Evolutionary conservation across 345 rosid species (phyloP).

Genomic region (Brassica carinata): DNA sequence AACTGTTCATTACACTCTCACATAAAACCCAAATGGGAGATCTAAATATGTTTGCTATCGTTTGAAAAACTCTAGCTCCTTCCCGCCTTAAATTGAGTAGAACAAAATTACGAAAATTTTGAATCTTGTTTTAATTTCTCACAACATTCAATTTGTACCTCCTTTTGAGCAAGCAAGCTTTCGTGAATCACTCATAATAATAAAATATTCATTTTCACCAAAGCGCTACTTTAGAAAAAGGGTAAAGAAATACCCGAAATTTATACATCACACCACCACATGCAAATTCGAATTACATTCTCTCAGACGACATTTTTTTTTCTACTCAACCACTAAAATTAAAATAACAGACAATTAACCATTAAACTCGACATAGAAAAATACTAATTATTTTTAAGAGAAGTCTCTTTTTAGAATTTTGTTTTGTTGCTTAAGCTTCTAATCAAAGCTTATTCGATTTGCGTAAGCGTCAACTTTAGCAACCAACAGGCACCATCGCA

Average conservation of each 20-base stretch:
- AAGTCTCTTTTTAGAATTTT: not conserved
- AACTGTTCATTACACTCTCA: not conserved
- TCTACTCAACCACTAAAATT: not conserved
- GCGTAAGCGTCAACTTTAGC: slow-evolving; percentile 30
- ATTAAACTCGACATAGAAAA: not conserved
- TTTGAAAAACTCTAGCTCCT: slow-evolving; percentile 19
- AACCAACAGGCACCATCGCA: slow-evolving; percentile 64
- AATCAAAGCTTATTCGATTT: slow-evolving; percentile 2
- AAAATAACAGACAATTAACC: not conserved
- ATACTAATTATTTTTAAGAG: not conserved
- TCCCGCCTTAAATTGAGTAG: not conserved
- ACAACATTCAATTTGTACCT: not conserved
- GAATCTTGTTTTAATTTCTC: not conserved
- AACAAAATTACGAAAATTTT: not conserved
- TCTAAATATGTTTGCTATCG: not conserved
- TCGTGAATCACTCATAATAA: not conserved
- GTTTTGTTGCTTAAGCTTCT: not conserved
- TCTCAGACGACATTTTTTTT: not conserved
- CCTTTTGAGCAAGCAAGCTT: not conserved
- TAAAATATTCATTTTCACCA: not conserved
- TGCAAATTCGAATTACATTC: slow-evolving; percentile 8
- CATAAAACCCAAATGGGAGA: not conserved
- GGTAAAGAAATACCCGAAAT: not conserved
- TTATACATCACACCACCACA: slow-evolving; percentile 17
- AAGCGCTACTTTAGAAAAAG: not conserved